Conservation (phyloP, 73 alveolate genomes). For the Paramecium octaurelia region DNA sequence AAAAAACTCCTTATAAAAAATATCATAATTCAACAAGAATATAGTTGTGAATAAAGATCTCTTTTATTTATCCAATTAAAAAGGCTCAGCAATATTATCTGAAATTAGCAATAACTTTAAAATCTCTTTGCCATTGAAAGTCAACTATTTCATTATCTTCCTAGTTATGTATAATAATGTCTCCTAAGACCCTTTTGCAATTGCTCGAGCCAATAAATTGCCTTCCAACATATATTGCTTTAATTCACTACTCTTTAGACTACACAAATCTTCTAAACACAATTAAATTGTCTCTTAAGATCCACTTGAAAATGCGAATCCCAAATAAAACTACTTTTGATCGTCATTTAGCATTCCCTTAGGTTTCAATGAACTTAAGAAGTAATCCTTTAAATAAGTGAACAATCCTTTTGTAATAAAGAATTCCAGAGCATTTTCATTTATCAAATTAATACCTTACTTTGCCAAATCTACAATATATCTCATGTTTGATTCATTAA, state of each 20-base stretch:
- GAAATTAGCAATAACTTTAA: neutral
- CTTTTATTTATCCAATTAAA: neutral
- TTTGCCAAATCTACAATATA: neutral
- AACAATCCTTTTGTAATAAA: neutral
- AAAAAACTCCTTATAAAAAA: constrained; percentile 35
- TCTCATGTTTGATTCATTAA: neutral
- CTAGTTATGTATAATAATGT: neutral
- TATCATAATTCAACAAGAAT: neutral
- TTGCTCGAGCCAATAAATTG: neutral
- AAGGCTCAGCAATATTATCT: neutral
- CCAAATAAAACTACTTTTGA: neutral
- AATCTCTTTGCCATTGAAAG: neutral
- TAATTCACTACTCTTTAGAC: neutral
- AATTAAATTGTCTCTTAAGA: neutral
- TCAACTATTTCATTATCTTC: neutral
- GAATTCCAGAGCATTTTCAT: neutral
- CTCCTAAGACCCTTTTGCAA: neutral
- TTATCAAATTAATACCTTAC: neutral
- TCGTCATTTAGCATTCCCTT: constrained; percentile 47
- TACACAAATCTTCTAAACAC: constrained; percentile 14
- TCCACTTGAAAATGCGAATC: constrained; percentile 8
- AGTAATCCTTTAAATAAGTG: neutral
- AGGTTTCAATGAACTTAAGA: neutral
- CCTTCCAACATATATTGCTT: constrained; percentile 3
- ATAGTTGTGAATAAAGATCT: neutral